phyloP scores from a whole-genome alignment of 208 protist genomes.

The Eutreptiella sp. region DNA sequence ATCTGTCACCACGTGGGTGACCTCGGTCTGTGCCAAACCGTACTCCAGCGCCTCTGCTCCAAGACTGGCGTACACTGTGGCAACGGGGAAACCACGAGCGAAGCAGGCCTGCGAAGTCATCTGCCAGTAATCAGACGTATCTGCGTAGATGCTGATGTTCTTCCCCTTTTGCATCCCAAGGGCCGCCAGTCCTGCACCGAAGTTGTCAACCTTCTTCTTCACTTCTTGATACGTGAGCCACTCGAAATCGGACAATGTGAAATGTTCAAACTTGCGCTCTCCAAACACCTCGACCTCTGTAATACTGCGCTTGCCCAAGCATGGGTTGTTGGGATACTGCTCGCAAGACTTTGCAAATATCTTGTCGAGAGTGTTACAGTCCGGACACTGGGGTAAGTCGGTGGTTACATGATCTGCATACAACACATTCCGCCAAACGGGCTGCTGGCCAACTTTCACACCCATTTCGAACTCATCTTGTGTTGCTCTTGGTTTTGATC shows the following conservation, averaged over 20 bases:
- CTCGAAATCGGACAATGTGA: background rate
- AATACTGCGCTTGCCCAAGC: background rate
- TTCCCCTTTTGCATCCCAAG: slow-evolving; percentile 9
- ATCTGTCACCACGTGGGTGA: slow-evolving; percentile 56
- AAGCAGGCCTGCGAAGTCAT: slow-evolving; percentile 5
- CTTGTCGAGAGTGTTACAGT: too few species aligned
- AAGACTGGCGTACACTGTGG: slow-evolving; percentile 72
- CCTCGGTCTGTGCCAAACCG: slow-evolving; percentile 55
- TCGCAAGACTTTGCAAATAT: background rate
- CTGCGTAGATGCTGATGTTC: slow-evolving; percentile 11
- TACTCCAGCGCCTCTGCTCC: slow-evolving; percentile 58
- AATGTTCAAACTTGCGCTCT: background rate
- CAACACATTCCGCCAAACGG: too few species aligned
- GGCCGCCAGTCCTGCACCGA: slow-evolving; percentile 1
- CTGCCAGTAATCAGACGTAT: slow-evolving; percentile 15
- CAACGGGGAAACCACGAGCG: slow-evolving; percentile 53
- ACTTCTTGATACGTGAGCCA: slow-evolving; percentile 8
- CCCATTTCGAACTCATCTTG: too few species aligned
- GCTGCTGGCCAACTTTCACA: too few species aligned
- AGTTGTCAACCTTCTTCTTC: slow-evolving; percentile 7
- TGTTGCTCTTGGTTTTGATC: too few species aligned
- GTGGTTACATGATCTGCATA: too few species aligned
- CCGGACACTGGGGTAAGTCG: too few species aligned
- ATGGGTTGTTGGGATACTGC: background rate
- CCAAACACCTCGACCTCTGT: slow-evolving; percentile 2